phyloP scores from a whole-genome alignment of 2,329 filamentous ascomycete species.

The Ophiosphaerella herpotricha region DNA sequence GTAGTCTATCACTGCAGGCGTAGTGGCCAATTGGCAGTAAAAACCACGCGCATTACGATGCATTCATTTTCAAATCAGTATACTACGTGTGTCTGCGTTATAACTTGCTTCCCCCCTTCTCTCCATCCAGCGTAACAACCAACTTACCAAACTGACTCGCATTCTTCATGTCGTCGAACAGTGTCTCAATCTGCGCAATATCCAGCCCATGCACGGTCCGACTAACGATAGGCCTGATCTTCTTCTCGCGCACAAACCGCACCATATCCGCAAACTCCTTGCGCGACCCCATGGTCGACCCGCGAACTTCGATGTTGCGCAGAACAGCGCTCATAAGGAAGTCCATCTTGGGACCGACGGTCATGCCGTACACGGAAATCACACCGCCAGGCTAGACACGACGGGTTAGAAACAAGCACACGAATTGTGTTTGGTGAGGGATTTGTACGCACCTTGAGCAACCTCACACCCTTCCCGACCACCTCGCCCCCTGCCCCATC shows the following conservation, averaged over 20 bases:
- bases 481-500: conserved; percentile 91
- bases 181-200: conserved; percentile 73
- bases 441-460: conserved; percentile 63
- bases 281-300: conserved; percentile 88
- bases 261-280: conserved; percentile 93
- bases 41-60: no score
- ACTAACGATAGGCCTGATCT: conserved; percentile 78
- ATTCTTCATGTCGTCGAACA: conserved; percentile 88
- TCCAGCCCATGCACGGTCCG: conserved; percentile 73
- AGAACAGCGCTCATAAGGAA: conserved; percentile 84
- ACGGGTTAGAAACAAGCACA: neutral
- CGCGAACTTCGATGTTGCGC: conserved; percentile 83
- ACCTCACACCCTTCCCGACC: conserved; percentile 66
- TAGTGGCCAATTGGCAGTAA: no score
- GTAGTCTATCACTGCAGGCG: no score
- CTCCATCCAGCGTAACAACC: conserved; percentile 61
- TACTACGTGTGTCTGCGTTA: conserved; percentile 6
- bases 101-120: conserved; percentile 35
- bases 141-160: conserved; percentile 91
- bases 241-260: conserved; percentile 73
- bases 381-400: conserved; percentile 68
- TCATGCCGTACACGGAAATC: conserved; percentile 93
- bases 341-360: conserved; percentile 79
- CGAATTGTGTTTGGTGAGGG: no score
- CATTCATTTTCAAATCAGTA: no score